Base-by-base conservation (phyloP, 768 basidiomycete genomes). In the Mycena vitilis region DNA sequence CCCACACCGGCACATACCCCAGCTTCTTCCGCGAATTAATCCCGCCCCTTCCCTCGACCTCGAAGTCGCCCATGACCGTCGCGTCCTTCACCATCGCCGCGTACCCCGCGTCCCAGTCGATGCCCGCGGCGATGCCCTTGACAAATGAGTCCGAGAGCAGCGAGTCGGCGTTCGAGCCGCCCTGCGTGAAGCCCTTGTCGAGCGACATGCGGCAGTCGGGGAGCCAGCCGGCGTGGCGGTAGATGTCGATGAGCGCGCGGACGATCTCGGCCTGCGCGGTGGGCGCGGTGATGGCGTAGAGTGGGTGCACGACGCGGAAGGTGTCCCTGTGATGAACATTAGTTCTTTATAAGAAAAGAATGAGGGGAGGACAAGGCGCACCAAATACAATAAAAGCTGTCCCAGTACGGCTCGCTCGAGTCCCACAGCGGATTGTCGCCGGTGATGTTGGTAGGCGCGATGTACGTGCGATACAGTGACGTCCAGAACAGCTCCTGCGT, bases 191-290 rank as follows among this genome's bases (percentile, higher is more conserved):
- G 11, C 76, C 76, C 63, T 72, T 77, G 59, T 73, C 68, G 16
- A 69, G 53, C 0, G 75, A 75, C 75, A 75, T 77, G 7, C 76
- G 75, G 58, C 76, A 75, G 68, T 77, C 76, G 5, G 76, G 76
- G 5, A 75, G 66, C 57, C 59, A 77, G 30, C 76, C 76, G 11
- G 67, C 58, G 65, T 75, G 59, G 12, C 74, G 70, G 59, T 73
- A 73, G 36, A 77, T 70, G 59, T 75, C 75, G 59, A 77, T 74
- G 22, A 75, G 65, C 20, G 75, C 76, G 11, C 75, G 66, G 37
- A 77, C 40, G 25, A 75, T 55, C 60, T 75, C 72, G 1, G 75
- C 75, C 58, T 71, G 70, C 20, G 65, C 58, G 7, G 40, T 42
- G 4, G 70, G 70, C 1, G 70, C 70, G 5, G 70, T 71, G 57